These are phyloP conservation scores for Penicillium psychrosexuale DNA, from an alignment of 2,329 filamentous ascomycete species.

Conservation along the genomic window DNA sequence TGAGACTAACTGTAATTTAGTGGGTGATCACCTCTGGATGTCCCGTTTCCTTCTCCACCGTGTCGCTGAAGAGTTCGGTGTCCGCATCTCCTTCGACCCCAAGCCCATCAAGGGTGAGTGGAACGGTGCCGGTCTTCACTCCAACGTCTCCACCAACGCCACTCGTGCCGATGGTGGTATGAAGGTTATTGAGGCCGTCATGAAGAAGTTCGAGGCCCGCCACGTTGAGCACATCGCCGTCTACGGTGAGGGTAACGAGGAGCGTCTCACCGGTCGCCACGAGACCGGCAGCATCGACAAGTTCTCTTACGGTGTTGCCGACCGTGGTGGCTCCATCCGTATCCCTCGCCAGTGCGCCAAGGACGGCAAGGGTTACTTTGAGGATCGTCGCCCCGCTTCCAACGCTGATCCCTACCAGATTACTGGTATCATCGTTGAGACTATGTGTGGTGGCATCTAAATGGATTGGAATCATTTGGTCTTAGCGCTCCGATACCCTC, in stretches of 20 bases:
- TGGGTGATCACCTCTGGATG: constrained; percentile 97
- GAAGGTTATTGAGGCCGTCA: constrained; percentile 84
- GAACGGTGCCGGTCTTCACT: constrained; percentile 94
- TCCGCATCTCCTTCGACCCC: constrained; percentile 89
- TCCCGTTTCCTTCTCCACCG: constrained; percentile 85
- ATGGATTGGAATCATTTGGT: constrained; percentile 29
- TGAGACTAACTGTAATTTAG: constrained; percentile 42
- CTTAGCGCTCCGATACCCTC: constrained; percentile 43
- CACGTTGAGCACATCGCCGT: constrained; percentile 85
- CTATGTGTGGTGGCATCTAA: constrained; percentile 49
- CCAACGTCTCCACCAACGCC: constrained; percentile 85
- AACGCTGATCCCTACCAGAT: constrained; percentile 87
- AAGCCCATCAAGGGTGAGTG: constrained; percentile 95
- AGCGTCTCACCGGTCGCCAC: constrained; percentile 86
- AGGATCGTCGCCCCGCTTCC: constrained; percentile 77
- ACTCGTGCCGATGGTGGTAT: constrained; percentile 92
- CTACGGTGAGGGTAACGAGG: constrained; percentile 93
- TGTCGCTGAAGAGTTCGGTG: constrained; percentile 93
- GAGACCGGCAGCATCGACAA: constrained; percentile 93
- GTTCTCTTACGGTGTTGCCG: constrained; percentile 91
- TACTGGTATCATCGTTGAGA: constrained; percentile 76
- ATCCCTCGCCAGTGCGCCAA: constrained; percentile 81
- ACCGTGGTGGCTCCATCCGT: constrained; percentile 91
- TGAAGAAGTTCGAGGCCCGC: constrained; percentile 77
- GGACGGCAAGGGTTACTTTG: constrained; percentile 93